Evolutionary conservation across 2,329 filamentous ascomycete genomes (phyloP), one percentile per base, ranked within the genome.

Genomic region (Pseudovirgaria hyperparasitica): DNA sequence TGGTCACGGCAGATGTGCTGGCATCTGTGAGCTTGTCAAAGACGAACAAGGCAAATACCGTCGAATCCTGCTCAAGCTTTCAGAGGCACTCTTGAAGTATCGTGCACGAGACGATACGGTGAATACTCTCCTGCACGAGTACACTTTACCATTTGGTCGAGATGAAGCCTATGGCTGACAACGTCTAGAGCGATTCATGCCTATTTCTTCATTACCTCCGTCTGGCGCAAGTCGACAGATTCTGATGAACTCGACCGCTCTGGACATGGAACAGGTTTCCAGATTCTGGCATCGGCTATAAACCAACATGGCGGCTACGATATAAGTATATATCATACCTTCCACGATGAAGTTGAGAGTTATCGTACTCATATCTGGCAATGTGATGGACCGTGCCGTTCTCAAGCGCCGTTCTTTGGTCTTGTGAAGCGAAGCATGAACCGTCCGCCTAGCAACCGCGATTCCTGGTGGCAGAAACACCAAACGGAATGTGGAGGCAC

Each of bases 381-480:
- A 31, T 61, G 58, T 31, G 39, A 56, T 28, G 57, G 58, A 6
- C 46, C 48, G 9, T 62, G 58, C 33, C 47, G 43, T 25, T 30
- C 29, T 4, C 43, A 34, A 26, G 41, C 56, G 6, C 58, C 57
- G 3, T 60, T 47, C 38, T 61, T 60, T 36, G 58, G 58, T 1
- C 35, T 58, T 2, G 57, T 62, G 11, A 61, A 60, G 40, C 41
- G 58, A n/a, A 52, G 47, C 25, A 62, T 61, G 58, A 60, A 62
- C 35, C 41, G 58, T 17, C 32, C 56, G 6, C 58, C 57, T 5
- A 51, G 52, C 2, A 58, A 54, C 33, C 40, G 41, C 20, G 58
- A 62, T 40, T 43, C 33, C 8, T 62, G 58, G 58, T 61, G 52
- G 51, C 30, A 38, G 13, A 44, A 33, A 35, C 58, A 61, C 36